Evolutionary conservation across 2,329 filamentous ascomycete genomes (phyloP).

Genomic region (Thermomyces lanuginosus): DNA sequence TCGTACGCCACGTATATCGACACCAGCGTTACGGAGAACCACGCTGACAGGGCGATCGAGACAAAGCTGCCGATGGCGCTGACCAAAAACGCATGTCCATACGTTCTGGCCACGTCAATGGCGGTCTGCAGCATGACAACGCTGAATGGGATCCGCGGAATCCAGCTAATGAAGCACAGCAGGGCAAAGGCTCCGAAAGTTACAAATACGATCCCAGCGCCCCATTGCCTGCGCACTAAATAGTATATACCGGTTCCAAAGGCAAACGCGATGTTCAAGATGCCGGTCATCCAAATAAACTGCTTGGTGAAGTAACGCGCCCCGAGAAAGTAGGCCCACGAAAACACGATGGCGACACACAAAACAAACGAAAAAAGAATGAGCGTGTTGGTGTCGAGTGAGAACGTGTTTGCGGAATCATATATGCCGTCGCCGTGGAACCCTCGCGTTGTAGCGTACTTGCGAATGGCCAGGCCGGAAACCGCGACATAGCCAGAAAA

Average conservation of each 20-base stretch:
- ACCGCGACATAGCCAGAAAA: conserved; percentile 61
- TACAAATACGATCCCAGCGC: conserved; percentile 73
- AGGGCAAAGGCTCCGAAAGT: conserved; percentile 66
- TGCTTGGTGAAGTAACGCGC: conserved; percentile 69
- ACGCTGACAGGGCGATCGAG: conserved; percentile 61
- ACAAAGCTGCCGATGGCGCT: conserved; percentile 67
- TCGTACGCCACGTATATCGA: conserved; percentile 74
- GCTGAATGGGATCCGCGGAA: conserved; percentile 75
- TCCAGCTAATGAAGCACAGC: conserved; percentile 78
- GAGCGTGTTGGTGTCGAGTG: conserved; percentile 67
- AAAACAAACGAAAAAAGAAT: conserved; percentile 71
- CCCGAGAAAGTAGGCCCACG: conserved; percentile 58
- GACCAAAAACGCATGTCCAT: conserved; percentile 74
- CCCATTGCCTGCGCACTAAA: conserved; percentile 58
- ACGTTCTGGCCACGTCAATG: conserved; percentile 68
- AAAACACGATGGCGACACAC: conserved; percentile 55
- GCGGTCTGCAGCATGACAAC: conserved; percentile 75
- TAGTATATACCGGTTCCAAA: conserved; percentile 81
- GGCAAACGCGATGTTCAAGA: conserved; percentile 69
- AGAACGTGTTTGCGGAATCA: conserved; percentile 46
- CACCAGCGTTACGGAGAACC: conserved; percentile 74
- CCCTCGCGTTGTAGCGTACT: conserved; percentile 49
- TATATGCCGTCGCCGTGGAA: conserved; percentile 62
- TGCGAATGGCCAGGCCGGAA: conserved; percentile 57
- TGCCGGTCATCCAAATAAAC: conserved; percentile 84